A percentile compares a stretch with the other conserved stretches of the same genome.
Evolutionary conservation across 1,139 yeast genomes (phyloP).

Genomic region (Saccharomycopsis hybrid): DNA sequence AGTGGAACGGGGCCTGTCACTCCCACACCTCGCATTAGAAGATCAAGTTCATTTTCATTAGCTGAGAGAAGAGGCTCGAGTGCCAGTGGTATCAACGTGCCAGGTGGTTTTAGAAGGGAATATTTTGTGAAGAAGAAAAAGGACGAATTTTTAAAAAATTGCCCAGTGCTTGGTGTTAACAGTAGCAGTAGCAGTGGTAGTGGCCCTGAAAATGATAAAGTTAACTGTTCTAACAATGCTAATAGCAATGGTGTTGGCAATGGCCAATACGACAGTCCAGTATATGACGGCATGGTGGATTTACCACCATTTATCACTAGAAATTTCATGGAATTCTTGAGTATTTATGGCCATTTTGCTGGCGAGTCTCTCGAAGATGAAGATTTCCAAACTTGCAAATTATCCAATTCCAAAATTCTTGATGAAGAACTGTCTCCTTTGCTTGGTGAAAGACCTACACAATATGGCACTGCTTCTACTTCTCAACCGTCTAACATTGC

Average conservation of each 20-base stretch:
- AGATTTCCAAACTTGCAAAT: conserved; percentile 20
- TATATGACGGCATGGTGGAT: too few relatives aligned
- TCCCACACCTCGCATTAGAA: conserved; percentile 12
- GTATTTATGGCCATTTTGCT: conserved; percentile 77
- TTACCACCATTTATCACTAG: conserved; percentile 45
- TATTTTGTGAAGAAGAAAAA: conserved; percentile 37
- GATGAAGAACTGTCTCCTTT: conserved; percentile 46
- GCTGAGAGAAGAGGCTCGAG: conserved; percentile 48
- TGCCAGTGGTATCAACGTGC: conserved; percentile 65
- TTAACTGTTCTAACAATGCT: too few relatives aligned
- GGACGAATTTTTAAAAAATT: conserved; percentile 18
- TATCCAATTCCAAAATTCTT: conserved; percentile 8
- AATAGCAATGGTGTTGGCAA: conserved; percentile 25
- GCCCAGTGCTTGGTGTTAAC: conserved; percentile 21
- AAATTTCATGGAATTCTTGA: conserved; percentile 67
- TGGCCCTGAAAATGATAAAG: too few relatives aligned
- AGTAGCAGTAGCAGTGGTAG: conserved; percentile 23
- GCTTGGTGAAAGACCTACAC: too few relatives aligned
- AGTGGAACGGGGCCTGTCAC: too few relatives aligned
- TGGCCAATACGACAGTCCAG: too few relatives aligned
- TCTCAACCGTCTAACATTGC: neutral
- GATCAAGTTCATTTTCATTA: conserved; percentile 17
- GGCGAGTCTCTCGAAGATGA: conserved; percentile 76
- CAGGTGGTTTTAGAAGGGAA: conserved; percentile 76
- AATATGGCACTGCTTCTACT: too few relatives aligned